phyloP scores from a whole-genome alignment of 805 yeast species.

The Pichia eremophila region DNA sequence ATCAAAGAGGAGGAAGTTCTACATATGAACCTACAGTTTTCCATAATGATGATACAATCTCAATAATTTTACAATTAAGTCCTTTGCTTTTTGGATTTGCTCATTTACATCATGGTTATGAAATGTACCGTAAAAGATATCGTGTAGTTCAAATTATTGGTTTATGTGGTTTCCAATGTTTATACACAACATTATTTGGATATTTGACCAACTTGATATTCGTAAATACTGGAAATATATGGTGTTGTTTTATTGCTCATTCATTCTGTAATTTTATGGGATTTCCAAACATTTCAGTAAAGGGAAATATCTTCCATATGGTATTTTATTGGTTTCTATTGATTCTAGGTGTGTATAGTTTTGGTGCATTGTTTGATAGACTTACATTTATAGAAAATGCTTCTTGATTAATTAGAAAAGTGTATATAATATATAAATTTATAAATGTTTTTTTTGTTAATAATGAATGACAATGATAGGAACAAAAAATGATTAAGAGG shows the following conservation, averaged over 20 bases:
- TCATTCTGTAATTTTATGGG: slow-evolving; percentile 63
- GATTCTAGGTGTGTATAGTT: slow-evolving; percentile 34
- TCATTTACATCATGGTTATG: slow-evolving; percentile 67
- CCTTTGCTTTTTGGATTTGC: slow-evolving; percentile 71
- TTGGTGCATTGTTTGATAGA: slow-evolving; percentile 21
- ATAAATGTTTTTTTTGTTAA: not conserved
- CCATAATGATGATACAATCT: not conserved
- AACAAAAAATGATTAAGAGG: not conserved
- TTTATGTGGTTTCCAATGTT: slow-evolving; percentile 40
- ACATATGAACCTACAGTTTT: slow-evolving; percentile 4
- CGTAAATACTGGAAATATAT: slow-evolving; percentile 41
- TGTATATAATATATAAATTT: not conserved
- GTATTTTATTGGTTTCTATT: slow-evolving; percentile 32
- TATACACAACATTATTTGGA: slow-evolving; percentile 67
- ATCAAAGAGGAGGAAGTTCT: not conserved
- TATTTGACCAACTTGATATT: slow-evolving; percentile 49
- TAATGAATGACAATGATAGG: not conserved
- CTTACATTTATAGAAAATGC: not conserved
- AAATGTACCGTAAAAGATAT: slow-evolving; percentile 24
- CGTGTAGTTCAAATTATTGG: slow-evolving; percentile 26
- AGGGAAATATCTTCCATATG: slow-evolving; percentile 16
- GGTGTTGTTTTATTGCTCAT: slow-evolving; percentile 54
- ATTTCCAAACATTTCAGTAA: slow-evolving; percentile 36
- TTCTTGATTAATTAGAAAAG: not conserved
- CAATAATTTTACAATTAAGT: slow-evolving; percentile 25